Percentiles rank a stretch among this genome's conserved stretches.
These are phyloP conservation scores for Wilcoxina mikolae DNA, from an alignment of 495 filamentous ascomycete genomes.

Conservation along the genomic window DNA sequence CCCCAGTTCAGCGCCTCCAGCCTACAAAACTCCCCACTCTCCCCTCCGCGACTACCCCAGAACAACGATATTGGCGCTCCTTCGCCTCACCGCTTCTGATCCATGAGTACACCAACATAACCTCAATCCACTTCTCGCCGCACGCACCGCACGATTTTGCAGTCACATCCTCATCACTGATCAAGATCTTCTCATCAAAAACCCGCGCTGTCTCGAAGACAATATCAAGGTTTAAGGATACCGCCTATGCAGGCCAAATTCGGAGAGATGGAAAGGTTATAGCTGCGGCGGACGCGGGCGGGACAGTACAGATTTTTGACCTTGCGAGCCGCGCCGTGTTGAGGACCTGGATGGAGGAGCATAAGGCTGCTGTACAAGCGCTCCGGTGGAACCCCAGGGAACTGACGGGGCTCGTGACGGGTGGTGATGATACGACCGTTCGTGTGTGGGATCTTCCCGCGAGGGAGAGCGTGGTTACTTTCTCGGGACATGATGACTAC, in stretches of 20 bases:
- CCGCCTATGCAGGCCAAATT: conserved; percentile 72
- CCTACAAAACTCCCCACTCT: conserved; percentile 69
- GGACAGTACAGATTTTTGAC: conserved; percentile 88
- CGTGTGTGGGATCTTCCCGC: conserved; percentile 85
- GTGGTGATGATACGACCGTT: conserved; percentile 81
- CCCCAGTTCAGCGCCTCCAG: conserved; percentile 66
- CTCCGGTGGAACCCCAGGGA: conserved; percentile 77
- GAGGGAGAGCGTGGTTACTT: conserved; percentile 55
- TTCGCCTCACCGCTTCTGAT: conserved; percentile 81
- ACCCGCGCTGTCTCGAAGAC: conserved; percentile 80
- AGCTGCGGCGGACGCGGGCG: conserved; percentile 78
- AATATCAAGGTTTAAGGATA: conserved; percentile 80
- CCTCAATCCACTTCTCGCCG: conserved; percentile 69
- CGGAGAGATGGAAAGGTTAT: conserved; percentile 76
- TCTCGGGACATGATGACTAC: conserved; percentile 85
- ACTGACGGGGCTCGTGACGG: conserved; percentile 67
- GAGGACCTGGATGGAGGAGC: conserved; percentile 78
- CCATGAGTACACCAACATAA: conserved; percentile 73
- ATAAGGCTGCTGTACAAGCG: conserved; percentile 88
- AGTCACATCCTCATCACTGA: conserved; percentile 74
- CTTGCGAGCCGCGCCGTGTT: conserved; percentile 74
- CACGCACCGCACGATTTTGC: conserved; percentile 63
- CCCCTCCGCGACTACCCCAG: conserved; percentile 55
- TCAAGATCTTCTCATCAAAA: conserved; percentile 83
- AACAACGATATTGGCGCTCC: conserved; percentile 87